phyloP scores from a whole-genome alignment of 768 basidiomycete species.

The Phanerodontia chrysosporium region DNA sequence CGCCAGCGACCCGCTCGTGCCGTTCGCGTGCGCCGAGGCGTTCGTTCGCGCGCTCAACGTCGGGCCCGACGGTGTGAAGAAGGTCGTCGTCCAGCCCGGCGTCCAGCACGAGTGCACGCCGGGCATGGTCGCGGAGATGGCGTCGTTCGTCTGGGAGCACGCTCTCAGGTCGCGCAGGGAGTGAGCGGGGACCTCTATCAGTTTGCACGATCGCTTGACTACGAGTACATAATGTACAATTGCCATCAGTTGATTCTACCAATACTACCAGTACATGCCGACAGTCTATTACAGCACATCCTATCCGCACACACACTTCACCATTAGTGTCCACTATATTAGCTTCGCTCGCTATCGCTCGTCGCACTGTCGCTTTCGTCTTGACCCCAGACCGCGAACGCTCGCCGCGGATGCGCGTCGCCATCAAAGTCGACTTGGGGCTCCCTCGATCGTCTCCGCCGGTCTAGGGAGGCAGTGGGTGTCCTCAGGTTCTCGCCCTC shows the following conservation, averaged over 20 bases:
- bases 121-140: conserved; percentile 52
- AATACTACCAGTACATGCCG: background rate
- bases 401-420: conserved; percentile 17
- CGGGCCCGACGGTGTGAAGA: conserved; percentile 50
- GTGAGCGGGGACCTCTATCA: background rate
- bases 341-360: conserved; percentile 63
- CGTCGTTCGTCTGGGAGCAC: conserved; percentile 25
- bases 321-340: background rate
- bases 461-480: conserved; percentile 12
- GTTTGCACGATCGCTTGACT: background rate
- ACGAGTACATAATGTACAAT: background rate
- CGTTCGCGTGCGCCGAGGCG: conserved; percentile 49
- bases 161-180: background rate
- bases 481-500: conserved; percentile 4
- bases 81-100: conserved; percentile 47
- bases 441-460: conserved; percentile 22
- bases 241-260: background rate
- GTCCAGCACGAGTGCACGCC: conserved; percentile 61
- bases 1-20: conserved; percentile 59
- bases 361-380: conserved; percentile 86
- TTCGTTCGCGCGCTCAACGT: conserved; percentile 57
- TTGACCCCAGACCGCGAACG: conserved; percentile 82
- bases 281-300: background rate
- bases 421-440: conserved; percentile 11
- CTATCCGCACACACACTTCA: background rate